Percentiles rank a stretch among this genome's conserved stretches.
Evolutionary conservation across 2,329 filamentous ascomycete genomes (phyloP).

Genomic region (Rhynchosporium secalis): DNA sequence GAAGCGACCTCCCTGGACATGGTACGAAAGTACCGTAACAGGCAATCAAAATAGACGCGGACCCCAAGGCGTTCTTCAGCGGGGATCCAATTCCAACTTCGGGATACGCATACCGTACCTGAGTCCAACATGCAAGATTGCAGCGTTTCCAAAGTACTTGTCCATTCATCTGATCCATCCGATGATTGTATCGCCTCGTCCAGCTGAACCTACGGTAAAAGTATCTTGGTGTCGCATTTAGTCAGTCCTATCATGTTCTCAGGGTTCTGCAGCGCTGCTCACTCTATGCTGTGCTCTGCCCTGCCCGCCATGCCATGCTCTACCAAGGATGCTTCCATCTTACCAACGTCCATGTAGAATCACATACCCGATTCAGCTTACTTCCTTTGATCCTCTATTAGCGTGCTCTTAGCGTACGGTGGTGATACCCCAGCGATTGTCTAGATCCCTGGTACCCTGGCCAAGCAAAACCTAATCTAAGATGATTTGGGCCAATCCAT

Average conservation of each 20-base stretch:
- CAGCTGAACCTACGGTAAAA: background rate
- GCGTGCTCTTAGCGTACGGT: background rate
- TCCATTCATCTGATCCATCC: background rate
- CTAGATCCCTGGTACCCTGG: background rate
- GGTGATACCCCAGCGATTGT: too few relatives aligned
- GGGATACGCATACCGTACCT: background rate
- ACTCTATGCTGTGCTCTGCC: background rate
- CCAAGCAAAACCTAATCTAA: slow-evolving; percentile 17
- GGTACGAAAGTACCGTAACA: background rate
- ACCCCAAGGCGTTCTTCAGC: background rate
- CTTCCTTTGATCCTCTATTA: background rate
- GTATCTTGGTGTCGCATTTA: slow-evolving; percentile 6
- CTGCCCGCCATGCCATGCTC: background rate
- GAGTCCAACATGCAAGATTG: background rate
- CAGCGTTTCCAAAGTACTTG: too few relatives aligned
- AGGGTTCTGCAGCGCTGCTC: background rate
- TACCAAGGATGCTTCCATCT: background rate
- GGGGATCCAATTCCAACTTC: background rate
- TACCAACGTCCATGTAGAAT: background rate
- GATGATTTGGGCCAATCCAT: slow-evolving; percentile 7
- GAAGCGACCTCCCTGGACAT: background rate
- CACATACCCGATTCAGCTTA: background rate
- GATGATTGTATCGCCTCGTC: background rate
- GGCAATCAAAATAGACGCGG: background rate
- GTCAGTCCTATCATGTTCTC: background rate